Percentiles rank a stretch among this genome's conserved stretches.
Evolutionary conservation across 805 yeast genomes (phyloP).

Genomic region (Candida germanica): DNA sequence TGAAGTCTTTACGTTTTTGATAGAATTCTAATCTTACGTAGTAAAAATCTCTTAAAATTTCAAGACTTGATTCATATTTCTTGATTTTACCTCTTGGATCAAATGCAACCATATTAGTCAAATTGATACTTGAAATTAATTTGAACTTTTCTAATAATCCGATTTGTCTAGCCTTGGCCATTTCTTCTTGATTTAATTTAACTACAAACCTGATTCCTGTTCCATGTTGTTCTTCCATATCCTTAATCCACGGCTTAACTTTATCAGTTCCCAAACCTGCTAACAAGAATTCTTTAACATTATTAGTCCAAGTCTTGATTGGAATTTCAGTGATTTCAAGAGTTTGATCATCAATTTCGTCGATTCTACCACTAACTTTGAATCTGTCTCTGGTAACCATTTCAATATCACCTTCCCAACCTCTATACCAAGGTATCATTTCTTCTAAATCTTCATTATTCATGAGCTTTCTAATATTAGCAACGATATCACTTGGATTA

Average conservation of each 20-base stretch:
- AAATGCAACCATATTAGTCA: conserved; percentile 93
- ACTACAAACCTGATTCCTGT: conserved; percentile 75
- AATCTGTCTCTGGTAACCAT: conserved; percentile 62
- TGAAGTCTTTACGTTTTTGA: conserved; percentile 83
- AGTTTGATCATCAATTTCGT: conserved; percentile 73
- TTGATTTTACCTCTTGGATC: conserved; percentile 86
- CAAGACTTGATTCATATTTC: conserved; percentile 71
- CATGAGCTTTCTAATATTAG: conserved; percentile 72
- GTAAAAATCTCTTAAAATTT: conserved; percentile 81
- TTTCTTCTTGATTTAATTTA: conserved; percentile 71
- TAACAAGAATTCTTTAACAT: conserved; percentile 79
- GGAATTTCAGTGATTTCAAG: conserved; percentile 92
- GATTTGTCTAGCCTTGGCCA: conserved; percentile 68
- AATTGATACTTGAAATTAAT: conserved; percentile 60
- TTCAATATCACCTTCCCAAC: conserved; percentile 87
- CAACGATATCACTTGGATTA: conserved; percentile 81
- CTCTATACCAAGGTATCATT: conserved; percentile 91
- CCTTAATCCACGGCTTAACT: conserved; percentile 81
- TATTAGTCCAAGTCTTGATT: conserved; percentile 87
- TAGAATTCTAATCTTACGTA: conserved; percentile 84
- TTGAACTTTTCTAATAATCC: conserved; percentile 87
- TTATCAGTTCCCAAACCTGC: conserved; percentile 79
- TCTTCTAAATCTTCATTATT: conserved; percentile 63
- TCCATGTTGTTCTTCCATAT: conserved; percentile 92
- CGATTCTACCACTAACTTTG: conserved; percentile 75